Evolutionary conservation across 495 filamentous ascomycete genomes (phyloP), one percentile per base, ranked within the genome.

Genomic region (Parathielavia hyrcaniae): DNA sequence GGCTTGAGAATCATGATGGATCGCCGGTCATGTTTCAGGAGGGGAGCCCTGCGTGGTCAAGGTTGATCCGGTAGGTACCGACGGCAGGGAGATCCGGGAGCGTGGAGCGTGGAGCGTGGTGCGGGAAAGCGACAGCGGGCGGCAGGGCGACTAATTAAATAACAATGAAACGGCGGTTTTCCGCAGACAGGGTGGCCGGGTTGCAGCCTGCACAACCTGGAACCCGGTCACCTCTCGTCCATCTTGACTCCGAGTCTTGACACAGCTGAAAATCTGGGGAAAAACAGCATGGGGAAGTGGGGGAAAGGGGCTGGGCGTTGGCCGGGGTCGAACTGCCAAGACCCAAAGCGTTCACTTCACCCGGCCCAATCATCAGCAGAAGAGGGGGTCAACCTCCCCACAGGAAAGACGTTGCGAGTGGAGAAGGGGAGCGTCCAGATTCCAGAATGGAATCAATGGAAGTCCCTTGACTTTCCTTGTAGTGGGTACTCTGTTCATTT

Each of bases 221-320:
- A 51, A 26, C 39, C 34, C 49, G 16, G 39, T 34, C 49, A 40
- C 49, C 39, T 51, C 34, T 34, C 49, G 32, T 14, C 49, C 49
- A 13, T 34, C 34, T 34, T 39, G 17, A 5, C 2, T 38, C 26
- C 6, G 26, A 30, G 3, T 30, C 26, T 30, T 26, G 12, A 1
- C 14, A 5, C 9, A 8, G 9, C 1, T 7, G 9, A 1, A 51
- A 51, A 51, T 51, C 49, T 19, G 49, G 49, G 49, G 49, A 51
- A 39, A 5, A 7, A 35, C n/a, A n/a, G n/a, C n/a, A n/a, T n/a
- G n/a, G n/a, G n/a, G 23, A 34, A n/a, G 8, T 14, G 23, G 16
- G 47, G 47, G 19, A 17, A 6, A 30, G 26, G 26, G 26, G 26
- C 26, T 6, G 26, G n/a, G 26, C 26, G 26, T 6, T 45, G 35